Evolutionary conservation across 495 filamentous ascomycete genomes (phyloP), one percentile per base, ranked within the genome.

Genomic region (Choiromyces venosus): DNA sequence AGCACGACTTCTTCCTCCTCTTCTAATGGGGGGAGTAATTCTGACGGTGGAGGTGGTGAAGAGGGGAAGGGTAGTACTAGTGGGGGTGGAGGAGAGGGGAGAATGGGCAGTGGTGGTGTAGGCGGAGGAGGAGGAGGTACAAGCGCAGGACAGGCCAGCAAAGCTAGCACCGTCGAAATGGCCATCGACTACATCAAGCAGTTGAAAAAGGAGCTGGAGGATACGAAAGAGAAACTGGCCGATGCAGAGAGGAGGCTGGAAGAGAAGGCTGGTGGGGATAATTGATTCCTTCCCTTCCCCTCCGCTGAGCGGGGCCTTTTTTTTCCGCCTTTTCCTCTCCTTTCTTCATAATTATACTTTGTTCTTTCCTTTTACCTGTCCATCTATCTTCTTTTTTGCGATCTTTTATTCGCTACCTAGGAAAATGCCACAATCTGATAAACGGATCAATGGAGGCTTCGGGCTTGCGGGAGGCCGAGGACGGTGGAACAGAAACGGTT

Each of bases 171-270:
- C 2, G 95, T 99, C 33, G 95, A 98, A 83, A 88, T 91, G 84
- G 95, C 95, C 14, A 98, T 97, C 71, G 91, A 94, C 75, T 98
- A 97, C 79, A 98, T 99, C 84, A 93, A 91, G 80, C 85, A 89
- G 71, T 83, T 99, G 74, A 88, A 96, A 83, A 85, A 87, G 81
- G 91, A 93, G 79, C 82, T 94, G 42, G 87, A 84, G 12, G 89
- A 90, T 37, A 89, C 91, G 21, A 89, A 90, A 19, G 67, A 16
- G 25, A 76, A 71, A 67, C 39, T 81, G 21, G 70, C 67, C 16
- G 73, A 65, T 37, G 71, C 73, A 40, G 75, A 81, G 52, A 77
- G 70, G 29, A 69, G 69, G 37, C 69, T 77, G 66, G 52, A 33
- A n/a, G 67, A 65, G 10, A 14, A 29, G 52, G 61, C 36, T 36